Evolutionary conservation across 805 yeast species (phyloP), one percentile per base, ranked within the genome.

Genomic region (Candida easanensis): DNA sequence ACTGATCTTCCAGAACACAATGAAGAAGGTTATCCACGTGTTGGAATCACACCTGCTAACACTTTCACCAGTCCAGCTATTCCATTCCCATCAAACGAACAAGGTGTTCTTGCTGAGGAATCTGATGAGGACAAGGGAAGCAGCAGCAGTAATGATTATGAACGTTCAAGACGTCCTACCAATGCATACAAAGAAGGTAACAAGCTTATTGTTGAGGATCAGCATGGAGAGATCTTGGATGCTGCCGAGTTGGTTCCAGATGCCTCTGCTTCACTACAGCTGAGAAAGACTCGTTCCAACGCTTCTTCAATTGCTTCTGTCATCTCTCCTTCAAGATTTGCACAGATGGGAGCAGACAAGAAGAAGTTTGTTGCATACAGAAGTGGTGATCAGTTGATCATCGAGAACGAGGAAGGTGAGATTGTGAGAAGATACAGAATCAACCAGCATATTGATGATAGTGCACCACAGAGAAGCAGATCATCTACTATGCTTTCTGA

Each of bases 391-490:
- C 71, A 80, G 46, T 76, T 93, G 42, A 73, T 88, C 45, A 83
- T 93, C 44, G 99, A 91, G 63, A 86, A 89, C 56, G 87, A 79
- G 35, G 96, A 90, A 11, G 99, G 98, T 50, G 98, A 91, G 54
- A 79, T 93, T 43, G 70, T 93, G 36, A 80, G 96, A 57, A 73
- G 96, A 41, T 91, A 89, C 64, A 76, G 70, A 54, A 81, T 90
- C 40, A 86, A 82, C 54, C 74, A 78, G 4, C 88, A 81, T 51
- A 13, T 6, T 13, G 15, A n/a, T 10, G 44, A n/a, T 8, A 42
- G 44, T 10, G 18, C 28, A 25, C 22, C 26, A 36, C 30, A 36
- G 4, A 51, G 55, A 50, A 41, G 45, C 39, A 61, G 74, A 51
- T 50, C 60, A 4, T 62, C 76, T 20, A 67, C 79, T 2, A 62